These are phyloP conservation scores for Nakaseomyces kungkrabaensis DNA, from an alignment of 1,139 yeast genomes.

Conservation along the genomic window DNA sequence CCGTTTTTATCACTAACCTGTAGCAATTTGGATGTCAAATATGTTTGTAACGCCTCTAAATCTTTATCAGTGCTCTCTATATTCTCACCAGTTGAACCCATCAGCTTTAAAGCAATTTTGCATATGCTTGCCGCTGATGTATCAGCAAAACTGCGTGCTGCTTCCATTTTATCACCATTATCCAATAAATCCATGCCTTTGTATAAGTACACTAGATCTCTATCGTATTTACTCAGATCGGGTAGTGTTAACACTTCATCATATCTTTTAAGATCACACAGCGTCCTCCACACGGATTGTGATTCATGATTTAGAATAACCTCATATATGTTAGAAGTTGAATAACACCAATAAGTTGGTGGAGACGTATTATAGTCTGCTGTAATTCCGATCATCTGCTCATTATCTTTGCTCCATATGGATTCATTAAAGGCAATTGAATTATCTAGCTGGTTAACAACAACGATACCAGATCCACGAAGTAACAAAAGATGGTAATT, in stretches of 20 bases:
- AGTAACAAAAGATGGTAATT: slow-evolving; percentile 45
- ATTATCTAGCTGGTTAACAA: slow-evolving; percentile 44
- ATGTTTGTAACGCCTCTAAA: slow-evolving; percentile 42
- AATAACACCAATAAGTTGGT: slow-evolving; percentile 52
- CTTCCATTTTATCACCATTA: slow-evolving; percentile 33
- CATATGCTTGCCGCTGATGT: slow-evolving; percentile 53
- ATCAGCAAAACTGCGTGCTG: slow-evolving; percentile 55
- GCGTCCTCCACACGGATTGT: slow-evolving; percentile 64
- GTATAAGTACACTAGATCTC: slow-evolving; percentile 48
- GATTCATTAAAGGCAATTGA: slow-evolving; percentile 36
- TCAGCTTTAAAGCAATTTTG: slow-evolving; percentile 52
- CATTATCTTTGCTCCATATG: slow-evolving; percentile 32
- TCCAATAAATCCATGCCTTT: slow-evolving; percentile 52
- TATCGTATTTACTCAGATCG: slow-evolving; percentile 33
- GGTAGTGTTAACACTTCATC: slow-evolving; percentile 54
- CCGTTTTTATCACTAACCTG: slow-evolving; percentile 42
- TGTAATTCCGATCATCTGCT: slow-evolving; percentile 44
- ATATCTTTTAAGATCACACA: slow-evolving; percentile 51
- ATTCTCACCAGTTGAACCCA: slow-evolving; percentile 19
- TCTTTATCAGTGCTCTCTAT: not conserved
- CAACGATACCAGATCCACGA: slow-evolving; percentile 34
- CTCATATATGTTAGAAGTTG: slow-evolving; percentile 48
- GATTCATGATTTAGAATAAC: slow-evolving; percentile 61
- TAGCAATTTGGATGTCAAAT: slow-evolving; percentile 48
- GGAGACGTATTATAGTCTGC: slow-evolving; percentile 43